Base-by-base conservation (phyloP, 805 yeast genomes). In the Sugiyamaella mastotermitis region DNA sequence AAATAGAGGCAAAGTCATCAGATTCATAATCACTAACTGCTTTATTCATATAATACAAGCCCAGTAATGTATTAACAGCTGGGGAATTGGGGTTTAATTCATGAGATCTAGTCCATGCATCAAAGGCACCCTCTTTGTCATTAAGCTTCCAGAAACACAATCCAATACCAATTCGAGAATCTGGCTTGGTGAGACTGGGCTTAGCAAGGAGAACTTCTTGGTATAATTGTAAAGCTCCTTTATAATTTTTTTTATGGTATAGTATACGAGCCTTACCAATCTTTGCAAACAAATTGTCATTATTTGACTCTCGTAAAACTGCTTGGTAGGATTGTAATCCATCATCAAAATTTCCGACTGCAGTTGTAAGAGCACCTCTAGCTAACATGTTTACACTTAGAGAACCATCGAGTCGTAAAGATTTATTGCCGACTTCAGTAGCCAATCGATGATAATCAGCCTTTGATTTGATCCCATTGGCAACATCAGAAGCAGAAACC, bases 141-240 rank as follows among this genome's bases (percentile, higher is more conserved):
- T 81, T 81, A 45, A 92, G 65, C 43, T 75, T 75, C 97, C 97
- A 92, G 56, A 80, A 90, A 60, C 97, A 88, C 47, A 92, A 65
- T 24, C 98, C 99, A 44, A 90, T 76, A 20, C 97, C 99, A 43
- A 92, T 72, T 60, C 99, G 71, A 14, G 97, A 94, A 62, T 90
- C 97, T 3, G 97, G 97, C 49, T 74, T 73, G 49, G 82, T 64
- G 25, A 81, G 57, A 16, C 46, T 35, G 2, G 97, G 97, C 45
- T 86, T 80, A 35, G 79, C 67, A 23, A 80, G 70, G 47, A 92
- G 66, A 5, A 83, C 79, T 47, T 81, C 83, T 66, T 92, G 99
- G 61, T 84, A 92, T 22, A 83, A 58, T 56, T 80, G 80, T 51
- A 92, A 70, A 11, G 95, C 87, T 4, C 72, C 77, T 17, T 71